These are phyloP conservation scores for Nemania serpens DNA, from an alignment of 2,329 filamentous ascomycete genomes.

Conservation along the genomic window DNA sequence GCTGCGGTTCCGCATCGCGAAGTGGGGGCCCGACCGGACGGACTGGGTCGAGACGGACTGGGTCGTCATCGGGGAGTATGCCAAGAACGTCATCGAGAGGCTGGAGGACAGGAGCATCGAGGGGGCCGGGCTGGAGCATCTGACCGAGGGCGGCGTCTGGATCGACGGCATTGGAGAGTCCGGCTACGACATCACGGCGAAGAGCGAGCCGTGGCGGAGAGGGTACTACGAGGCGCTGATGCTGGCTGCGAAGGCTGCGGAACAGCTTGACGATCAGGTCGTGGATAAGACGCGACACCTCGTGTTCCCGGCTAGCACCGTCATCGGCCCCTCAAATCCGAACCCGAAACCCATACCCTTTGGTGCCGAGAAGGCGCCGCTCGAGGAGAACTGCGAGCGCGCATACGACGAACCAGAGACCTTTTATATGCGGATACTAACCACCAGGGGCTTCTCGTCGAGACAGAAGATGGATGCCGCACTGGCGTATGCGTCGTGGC, in stretches of 20 bases:
- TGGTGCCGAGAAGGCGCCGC: slow-evolving; percentile 65
- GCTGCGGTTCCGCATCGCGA: slow-evolving; percentile 68
- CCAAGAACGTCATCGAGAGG: slow-evolving; percentile 63
- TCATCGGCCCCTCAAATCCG: slow-evolving; percentile 84
- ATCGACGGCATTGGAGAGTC: slow-evolving; percentile 59
- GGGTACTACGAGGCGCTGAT: slow-evolving; percentile 86
- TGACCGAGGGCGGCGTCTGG: slow-evolving; percentile 57
- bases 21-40: slow-evolving; percentile 61
- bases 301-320: slow-evolving; percentile 72
- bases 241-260: slow-evolving; percentile 74
- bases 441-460: slow-evolving; percentile 77
- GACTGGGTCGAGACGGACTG: slow-evolving; percentile 66
- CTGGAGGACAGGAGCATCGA: slow-evolving; percentile 73
- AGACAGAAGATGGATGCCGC: slow-evolving; percentile 81
- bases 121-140: slow-evolving; percentile 66
- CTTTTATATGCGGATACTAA: slow-evolving; percentile 82
- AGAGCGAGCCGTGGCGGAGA: slow-evolving; percentile 81
- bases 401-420: slow-evolving; percentile 73
- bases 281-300: slow-evolving; percentile 68
- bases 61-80: slow-evolving; percentile 66
- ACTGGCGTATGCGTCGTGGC: slow-evolving; percentile 81
- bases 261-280: slow-evolving; percentile 81
- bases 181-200: slow-evolving; percentile 70
- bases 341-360: slow-evolving; percentile 73
- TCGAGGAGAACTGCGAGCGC: slow-evolving; percentile 74